Percentiles rank a stretch among this genome's conserved stretches.
Evolutionary conservation across 768 basidiomycete species (phyloP).

Genomic region (Naematelia encephala): DNA sequence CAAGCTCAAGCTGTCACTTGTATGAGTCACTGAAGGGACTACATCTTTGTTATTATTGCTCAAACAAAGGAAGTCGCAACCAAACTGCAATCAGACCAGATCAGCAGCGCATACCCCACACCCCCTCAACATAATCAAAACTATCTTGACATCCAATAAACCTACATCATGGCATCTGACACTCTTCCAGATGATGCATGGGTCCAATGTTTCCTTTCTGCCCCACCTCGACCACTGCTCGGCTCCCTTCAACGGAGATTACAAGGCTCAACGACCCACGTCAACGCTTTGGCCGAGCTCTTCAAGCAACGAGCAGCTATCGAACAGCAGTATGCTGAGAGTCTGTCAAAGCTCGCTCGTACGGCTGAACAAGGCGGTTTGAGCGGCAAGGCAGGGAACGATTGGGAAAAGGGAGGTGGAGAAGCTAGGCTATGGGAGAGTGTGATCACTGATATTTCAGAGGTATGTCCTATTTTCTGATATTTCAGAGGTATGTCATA

Average conservation of each 20-base stretch:
- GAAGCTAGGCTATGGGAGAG: conserved; percentile 41
- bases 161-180: conserved; percentile 23
- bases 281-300: conserved; percentile 47
- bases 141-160: not conserved
- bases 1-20: too few relatives aligned
- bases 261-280: conserved; percentile 34
- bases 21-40: too few relatives aligned
- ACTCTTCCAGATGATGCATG: conserved; percentile 44
- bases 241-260: conserved; percentile 32
- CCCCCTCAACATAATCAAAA: too few relatives aligned
- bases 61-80: not conserved
- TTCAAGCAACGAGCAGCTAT: conserved; percentile 47
- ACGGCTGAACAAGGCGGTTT: conserved; percentile 39
- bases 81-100: too few relatives aligned
- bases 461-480: conserved; percentile 41
- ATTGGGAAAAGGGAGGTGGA: conserved; percentile 37
- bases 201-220: conserved; percentile 34
- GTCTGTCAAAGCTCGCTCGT: conserved; percentile 43
- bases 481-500: conserved; percentile 39
- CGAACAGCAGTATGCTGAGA: conserved; percentile 46
- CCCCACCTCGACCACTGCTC: conserved; percentile 39
- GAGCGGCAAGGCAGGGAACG: conserved; percentile 27
- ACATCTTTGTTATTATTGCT: too few relatives aligned
- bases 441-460: conserved; percentile 40
- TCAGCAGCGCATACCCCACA: too few relatives aligned